A percentile compares a stretch with the other conserved stretches of the same genome.
Evolutionary conservation across 2,329 filamentous ascomycete species (phyloP).

Genomic region (Pezicula rhizophila): DNA sequence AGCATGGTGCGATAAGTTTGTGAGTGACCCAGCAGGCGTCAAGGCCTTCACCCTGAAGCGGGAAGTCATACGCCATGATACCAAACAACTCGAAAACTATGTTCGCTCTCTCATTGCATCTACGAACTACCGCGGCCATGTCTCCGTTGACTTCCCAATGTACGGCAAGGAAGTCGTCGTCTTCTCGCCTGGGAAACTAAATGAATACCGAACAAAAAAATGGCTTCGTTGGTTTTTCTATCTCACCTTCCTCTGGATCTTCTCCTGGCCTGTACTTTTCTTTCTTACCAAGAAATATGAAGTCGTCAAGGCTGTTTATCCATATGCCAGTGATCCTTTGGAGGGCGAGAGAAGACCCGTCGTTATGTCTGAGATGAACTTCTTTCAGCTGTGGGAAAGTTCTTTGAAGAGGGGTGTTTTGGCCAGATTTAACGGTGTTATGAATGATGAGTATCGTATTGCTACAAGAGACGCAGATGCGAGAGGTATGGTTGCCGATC

Average conservation of each 20-base stretch:
- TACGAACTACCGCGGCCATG: constrained; percentile 62
- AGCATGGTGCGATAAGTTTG: constrained; percentile 63
- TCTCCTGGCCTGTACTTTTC: constrained; percentile 66
- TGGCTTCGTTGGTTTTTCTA: constrained; percentile 63
- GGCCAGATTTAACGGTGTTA: constrained; percentile 31
- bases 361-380: constrained; percentile 42
- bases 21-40: constrained; percentile 48
- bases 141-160: constrained; percentile 54
- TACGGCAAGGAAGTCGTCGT: constrained; percentile 52
- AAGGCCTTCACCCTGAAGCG: constrained; percentile 50
- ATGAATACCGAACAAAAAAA: constrained; percentile 55
- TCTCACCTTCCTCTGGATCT: constrained; percentile 60
- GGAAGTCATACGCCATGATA: constrained; percentile 55
- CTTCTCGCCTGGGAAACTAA: constrained; percentile 57
- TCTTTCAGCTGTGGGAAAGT: constrained; percentile 57
- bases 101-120: constrained; percentile 52
- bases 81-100: constrained; percentile 41
- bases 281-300: constrained; percentile 63
- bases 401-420: constrained; percentile 55
- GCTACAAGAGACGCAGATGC: constrained; percentile 8
- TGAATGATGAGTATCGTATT: constrained; percentile 28
- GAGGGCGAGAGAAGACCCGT: constrained; percentile 12
- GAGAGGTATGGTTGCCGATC: constrained; percentile 9
- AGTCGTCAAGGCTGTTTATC: constrained; percentile 51
- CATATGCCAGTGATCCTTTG: constrained; percentile 17